Conservation (phyloP, 2,329 filamentous ascomycete genomes). For the Geosmithia flava region DNA sequence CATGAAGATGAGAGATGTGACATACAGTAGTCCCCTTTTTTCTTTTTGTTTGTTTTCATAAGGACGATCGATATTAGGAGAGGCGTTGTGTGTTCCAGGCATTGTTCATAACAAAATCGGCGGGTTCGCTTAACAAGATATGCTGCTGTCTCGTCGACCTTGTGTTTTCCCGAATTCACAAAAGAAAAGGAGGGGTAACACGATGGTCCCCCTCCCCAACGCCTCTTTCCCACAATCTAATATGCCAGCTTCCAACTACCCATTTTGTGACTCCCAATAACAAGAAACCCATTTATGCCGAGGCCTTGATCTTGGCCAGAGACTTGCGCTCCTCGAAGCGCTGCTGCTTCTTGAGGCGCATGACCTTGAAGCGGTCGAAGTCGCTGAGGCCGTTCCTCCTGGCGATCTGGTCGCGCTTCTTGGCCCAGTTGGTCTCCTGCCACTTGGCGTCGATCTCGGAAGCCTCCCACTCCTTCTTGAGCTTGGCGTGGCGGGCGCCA, state of each 20-base stretch:
- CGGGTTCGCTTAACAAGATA: too few relatives aligned
- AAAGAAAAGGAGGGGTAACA: constrained; percentile 5
- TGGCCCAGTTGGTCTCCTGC: constrained; percentile 82
- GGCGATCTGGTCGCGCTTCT: constrained; percentile 78
- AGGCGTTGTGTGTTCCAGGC: not conserved
- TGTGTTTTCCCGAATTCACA: constrained; percentile 14
- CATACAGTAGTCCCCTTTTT: constrained; percentile 51
- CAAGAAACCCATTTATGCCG: constrained; percentile 44
- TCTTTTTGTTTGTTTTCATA: constrained; percentile 10
- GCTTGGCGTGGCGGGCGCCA: constrained; percentile 65
- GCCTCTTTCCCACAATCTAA: constrained; percentile 18
- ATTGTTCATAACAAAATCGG: too few relatives aligned
- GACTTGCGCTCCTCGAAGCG: constrained; percentile 97
- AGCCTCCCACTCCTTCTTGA: constrained; percentile 87
- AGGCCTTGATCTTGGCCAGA: constrained; percentile 81
- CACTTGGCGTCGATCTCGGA: constrained; percentile 87
- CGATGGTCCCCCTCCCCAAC: constrained; percentile 16
- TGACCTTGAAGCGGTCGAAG: constrained; percentile 99
- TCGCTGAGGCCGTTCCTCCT: constrained; percentile 87
- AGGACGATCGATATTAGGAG: constrained; percentile 26
- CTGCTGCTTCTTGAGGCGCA: constrained; percentile 98
- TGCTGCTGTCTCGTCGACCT: too few relatives aligned
- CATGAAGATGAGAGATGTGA: constrained; percentile 43
- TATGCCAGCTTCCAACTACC: constrained; percentile 16
- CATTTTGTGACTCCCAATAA: constrained; percentile 4